Conservation (phyloP, 2,329 filamentous ascomycete genomes). For the Endoconidiophora polonica region DNA sequence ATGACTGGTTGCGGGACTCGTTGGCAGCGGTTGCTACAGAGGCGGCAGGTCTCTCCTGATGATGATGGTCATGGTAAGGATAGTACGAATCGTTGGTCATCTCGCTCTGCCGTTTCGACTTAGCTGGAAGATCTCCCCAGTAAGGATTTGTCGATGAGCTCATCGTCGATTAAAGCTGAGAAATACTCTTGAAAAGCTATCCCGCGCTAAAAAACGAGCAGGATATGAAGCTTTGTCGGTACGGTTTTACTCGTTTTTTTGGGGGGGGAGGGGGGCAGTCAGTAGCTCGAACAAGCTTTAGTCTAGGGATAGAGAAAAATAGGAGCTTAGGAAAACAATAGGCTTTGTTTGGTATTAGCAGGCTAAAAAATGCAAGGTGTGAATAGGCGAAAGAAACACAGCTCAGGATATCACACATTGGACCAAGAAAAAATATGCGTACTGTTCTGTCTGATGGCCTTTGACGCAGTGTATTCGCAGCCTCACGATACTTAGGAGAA, state of each 20-base stretch:
- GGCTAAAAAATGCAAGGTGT: not conserved
- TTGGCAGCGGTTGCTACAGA: no score
- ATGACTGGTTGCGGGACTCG: not conserved
- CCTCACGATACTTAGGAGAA: no score
- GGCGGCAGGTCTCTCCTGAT: not conserved
- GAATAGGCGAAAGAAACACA: not conserved
- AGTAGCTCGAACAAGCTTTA: no score
- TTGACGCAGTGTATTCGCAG: no score
- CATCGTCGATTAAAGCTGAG: not conserved
- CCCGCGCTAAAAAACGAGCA: no score
- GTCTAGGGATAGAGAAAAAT: no score
- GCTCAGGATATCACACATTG: not conserved
- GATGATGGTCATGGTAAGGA: not conserved
- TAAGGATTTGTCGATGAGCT: conserved; percentile 7
- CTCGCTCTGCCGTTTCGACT: conserved; percentile 9
- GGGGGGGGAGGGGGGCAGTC: no score
- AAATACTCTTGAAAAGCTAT: no score
- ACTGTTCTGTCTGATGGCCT: no score
- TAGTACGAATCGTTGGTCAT: conserved; percentile 11
- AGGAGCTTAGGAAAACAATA: conserved; percentile 4
- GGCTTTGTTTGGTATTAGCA: conserved; percentile 6
- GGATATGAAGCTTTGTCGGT: no score
- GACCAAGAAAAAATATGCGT: not conserved
- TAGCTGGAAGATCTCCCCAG: conserved; percentile 9
- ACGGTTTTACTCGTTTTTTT: no score